Conservation (phyloP, 768 basidiomycete genomes). For the Wakefieldia striispora region DNA sequence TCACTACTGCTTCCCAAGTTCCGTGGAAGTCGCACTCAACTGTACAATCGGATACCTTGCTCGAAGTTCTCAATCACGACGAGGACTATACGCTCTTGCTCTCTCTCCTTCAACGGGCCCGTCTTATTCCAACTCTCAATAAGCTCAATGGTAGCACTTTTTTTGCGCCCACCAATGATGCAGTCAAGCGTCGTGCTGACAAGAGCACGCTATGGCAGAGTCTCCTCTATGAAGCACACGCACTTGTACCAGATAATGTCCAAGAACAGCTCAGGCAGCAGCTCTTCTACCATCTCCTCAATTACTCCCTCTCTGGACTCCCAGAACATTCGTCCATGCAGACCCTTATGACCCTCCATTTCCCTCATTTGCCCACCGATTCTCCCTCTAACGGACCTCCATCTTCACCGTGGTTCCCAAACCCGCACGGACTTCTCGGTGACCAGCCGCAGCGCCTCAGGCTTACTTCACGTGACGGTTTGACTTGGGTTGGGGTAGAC, state of each 20-base stretch:
- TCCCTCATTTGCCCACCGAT: constrained; percentile 57
- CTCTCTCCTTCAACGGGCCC: constrained; percentile 73
- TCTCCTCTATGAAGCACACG: constrained; percentile 29
- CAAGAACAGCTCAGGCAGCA: constrained; percentile 84
- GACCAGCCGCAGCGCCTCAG: constrained; percentile 80
- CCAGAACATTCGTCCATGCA: constrained; percentile 39
- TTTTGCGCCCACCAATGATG: constrained; percentile 95
- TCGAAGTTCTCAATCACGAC: constrained; percentile 75
- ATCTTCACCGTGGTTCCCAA: constrained; percentile 81
- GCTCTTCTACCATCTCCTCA: constrained; percentile 91
- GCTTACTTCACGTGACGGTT: constrained; percentile 47
- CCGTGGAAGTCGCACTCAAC: constrained; percentile 23
- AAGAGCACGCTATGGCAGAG: constrained; percentile 32
- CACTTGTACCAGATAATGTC: constrained; percentile 67
- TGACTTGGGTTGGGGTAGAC: constrained; percentile 68
- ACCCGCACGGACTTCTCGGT: constrained; percentile 79
- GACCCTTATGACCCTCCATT: constrained; percentile 64
- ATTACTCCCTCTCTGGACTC: constrained; percentile 59
- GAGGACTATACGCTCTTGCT: constrained; percentile 77
- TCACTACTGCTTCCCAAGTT: constrained; percentile 21
- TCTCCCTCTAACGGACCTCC: constrained; percentile 67
- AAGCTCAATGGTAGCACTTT: constrained; percentile 78
- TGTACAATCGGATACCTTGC: constrained; percentile 53
- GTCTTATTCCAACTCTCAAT: constrained; percentile 90
- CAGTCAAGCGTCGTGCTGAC: constrained; percentile 54